Percentiles rank a stretch among this genome's conserved stretches.
Conservation (phyloP, 768 basidiomycete genomes). For the Phanerochaete sordida region DNA sequence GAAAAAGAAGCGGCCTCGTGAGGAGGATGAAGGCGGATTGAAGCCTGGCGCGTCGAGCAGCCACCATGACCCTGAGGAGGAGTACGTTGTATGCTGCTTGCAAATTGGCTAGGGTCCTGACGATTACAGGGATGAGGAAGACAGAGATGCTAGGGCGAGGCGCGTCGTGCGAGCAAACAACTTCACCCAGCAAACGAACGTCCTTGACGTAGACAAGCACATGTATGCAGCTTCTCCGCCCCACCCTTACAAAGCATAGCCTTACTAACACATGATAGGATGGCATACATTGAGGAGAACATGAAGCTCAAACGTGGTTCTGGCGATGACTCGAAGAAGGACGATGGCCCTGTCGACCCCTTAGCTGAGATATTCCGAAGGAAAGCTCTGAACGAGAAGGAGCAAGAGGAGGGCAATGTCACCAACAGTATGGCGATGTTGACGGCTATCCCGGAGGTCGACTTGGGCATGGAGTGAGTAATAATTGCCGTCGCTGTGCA, state of each 20-base stretch:
- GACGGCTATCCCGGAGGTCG: constrained; percentile 96
- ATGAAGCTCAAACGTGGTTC: constrained; percentile 68
- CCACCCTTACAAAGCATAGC: no score
- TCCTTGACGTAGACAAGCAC: constrained; percentile 95
- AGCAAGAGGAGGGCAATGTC: constrained; percentile 85
- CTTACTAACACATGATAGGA: constrained; percentile 51
- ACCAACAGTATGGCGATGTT: constrained; percentile 94
- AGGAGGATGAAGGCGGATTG: constrained; percentile 53
- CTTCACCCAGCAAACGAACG: constrained; percentile 97
- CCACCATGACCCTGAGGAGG: constrained; percentile 50
- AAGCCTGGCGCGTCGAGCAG: constrained; percentile 38
- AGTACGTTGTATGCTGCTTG: constrained; percentile 38
- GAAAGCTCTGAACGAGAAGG: constrained; percentile 48
- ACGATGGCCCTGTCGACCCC: constrained; percentile 55
- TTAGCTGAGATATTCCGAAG: constrained; percentile 76
- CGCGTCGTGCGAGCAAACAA: constrained; percentile 81
- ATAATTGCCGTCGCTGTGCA: no score
- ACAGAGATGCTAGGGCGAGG: constrained; percentile 67
- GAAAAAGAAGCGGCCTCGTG: constrained; percentile 54
- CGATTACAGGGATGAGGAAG: constrained; percentile 51
- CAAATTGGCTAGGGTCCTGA: background rate
- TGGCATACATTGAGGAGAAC: constrained; percentile 97
- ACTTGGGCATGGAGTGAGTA: constrained; percentile 98
- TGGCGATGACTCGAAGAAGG: constrained; percentile 43
- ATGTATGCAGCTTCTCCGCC: constrained; percentile 75